These are phyloP conservation scores for Exophiala phaeomuriformis DNA, from an alignment of 2,329 filamentous ascomycete species.

Conservation along the genomic window DNA sequence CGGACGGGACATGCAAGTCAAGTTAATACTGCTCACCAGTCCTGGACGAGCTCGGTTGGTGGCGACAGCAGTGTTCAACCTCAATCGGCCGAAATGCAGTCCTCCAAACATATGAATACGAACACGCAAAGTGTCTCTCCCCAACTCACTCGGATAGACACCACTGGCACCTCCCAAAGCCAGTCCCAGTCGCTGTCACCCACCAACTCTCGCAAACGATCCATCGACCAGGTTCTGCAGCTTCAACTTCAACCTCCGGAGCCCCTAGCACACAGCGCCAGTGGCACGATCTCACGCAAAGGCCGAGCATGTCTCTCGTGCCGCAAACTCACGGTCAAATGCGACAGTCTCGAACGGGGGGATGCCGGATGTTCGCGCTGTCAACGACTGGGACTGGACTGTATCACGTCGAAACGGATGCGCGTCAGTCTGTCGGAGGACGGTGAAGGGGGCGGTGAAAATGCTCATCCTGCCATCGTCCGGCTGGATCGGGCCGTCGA, in stretches of 20 bases:
- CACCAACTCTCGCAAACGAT: slow-evolving; percentile 12
- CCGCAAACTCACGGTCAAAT: slow-evolving; percentile 27
- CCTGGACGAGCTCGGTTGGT: slow-evolving; percentile 16
- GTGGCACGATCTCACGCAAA: slow-evolving; percentile 18
- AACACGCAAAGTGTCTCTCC: no score
- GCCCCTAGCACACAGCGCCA: slow-evolving; percentile 4
- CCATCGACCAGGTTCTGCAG: slow-evolving; percentile 16
- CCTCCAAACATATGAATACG: no score
- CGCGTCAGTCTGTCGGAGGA: slow-evolving; percentile 25
- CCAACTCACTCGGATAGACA: no score
- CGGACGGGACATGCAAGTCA: no score
- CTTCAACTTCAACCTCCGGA: slow-evolving; percentile 4
- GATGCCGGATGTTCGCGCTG: slow-evolving; percentile 26
- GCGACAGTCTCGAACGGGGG: slow-evolving; percentile 25
- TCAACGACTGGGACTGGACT: slow-evolving; percentile 25
- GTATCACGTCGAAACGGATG: slow-evolving; percentile 25
- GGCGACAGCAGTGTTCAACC: neutral
- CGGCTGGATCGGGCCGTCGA: slow-evolving; percentile 25
- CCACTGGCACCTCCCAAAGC: no score
- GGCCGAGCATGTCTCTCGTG: slow-evolving; percentile 26
- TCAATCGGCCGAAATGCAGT: no score
- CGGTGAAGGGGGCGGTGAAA: slow-evolving; percentile 23
- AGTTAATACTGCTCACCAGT: neutral
- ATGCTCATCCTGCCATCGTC: slow-evolving; percentile 22
- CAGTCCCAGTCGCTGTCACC: no score